phyloP scores from a whole-genome alignment of 768 basidiomycete species.

The Asterophora lycoperdoides region DNA sequence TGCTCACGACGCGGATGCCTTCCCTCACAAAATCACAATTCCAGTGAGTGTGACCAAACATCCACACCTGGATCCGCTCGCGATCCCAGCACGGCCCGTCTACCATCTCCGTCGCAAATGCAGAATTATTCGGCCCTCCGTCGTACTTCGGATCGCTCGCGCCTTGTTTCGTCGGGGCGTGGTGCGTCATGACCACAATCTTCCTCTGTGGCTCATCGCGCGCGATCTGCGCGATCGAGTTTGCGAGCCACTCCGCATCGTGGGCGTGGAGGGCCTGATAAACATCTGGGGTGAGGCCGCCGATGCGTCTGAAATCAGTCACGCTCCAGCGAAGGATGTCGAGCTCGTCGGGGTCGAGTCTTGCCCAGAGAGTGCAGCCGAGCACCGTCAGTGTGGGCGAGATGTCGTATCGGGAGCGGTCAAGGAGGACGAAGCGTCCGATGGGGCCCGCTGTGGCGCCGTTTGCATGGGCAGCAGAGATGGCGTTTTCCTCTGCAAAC shows the following conservation, averaged over 20 bases:
- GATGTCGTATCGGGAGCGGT: constrained; percentile 31
- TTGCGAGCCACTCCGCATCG: constrained; percentile 32
- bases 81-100: constrained; percentile 23
- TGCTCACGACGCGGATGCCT: constrained; percentile 31
- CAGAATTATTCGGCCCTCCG: constrained; percentile 22
- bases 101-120: constrained; percentile 30
- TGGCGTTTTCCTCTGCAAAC: constrained; percentile 2
- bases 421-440: constrained; percentile 29
- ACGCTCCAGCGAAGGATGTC: constrained; percentile 24
- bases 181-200: constrained; percentile 36
- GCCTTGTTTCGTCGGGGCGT: constrained; percentile 34
- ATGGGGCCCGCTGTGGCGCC: background rate
- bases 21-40: constrained; percentile 30
- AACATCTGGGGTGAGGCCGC: constrained; percentile 14
- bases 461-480: background rate
- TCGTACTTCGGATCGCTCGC: constrained; percentile 28
- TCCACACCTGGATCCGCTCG: constrained; percentile 29
- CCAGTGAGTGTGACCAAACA: constrained; percentile 40
- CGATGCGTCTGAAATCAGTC: constrained; percentile 32
- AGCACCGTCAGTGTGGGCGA: constrained; percentile 30
- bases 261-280: constrained; percentile 17
- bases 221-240: constrained; percentile 20
- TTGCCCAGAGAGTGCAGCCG: constrained; percentile 39
- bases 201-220: constrained; percentile 24
- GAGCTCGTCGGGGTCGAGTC: constrained; percentile 23